Conservation (phyloP, 2,329 filamentous ascomycete genomes). For the Sordariomycetes sp. region DNA sequence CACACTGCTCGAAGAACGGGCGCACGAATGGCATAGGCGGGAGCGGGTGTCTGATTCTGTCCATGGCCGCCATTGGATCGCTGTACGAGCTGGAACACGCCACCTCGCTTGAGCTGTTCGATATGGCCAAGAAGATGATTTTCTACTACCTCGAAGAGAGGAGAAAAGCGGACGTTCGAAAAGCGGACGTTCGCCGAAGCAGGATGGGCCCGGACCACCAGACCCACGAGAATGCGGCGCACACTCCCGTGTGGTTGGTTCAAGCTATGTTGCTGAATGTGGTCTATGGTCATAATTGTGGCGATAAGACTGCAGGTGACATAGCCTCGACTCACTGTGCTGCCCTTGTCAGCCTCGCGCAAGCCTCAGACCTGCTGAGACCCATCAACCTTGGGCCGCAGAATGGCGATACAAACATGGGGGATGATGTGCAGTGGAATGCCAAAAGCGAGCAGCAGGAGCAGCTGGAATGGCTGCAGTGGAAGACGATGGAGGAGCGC, state of each 20-base stretch:
- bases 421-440: conserved; percentile 40
- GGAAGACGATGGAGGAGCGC: conserved; percentile 82
- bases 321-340: conserved; percentile 90
- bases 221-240: conserved; percentile 51
- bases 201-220: conserved; percentile 35
- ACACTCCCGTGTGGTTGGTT: conserved; percentile 88
- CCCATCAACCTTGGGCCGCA: conserved; percentile 35
- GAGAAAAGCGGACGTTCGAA: conserved; percentile 71
- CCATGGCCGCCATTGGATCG: conserved; percentile 72
- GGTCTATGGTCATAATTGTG: conserved; percentile 90
- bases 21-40: conserved; percentile 58
- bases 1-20: conserved; percentile 53
- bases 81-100: conserved; percentile 79
- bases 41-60: conserved; percentile 74
- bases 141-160: conserved; percentile 86
- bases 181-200: conserved; percentile 48
- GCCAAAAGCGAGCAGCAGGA: conserved; percentile 42
- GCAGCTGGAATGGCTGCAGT: conserved; percentile 62
- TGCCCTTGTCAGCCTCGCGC: conserved; percentile 80
- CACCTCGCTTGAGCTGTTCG: conserved; percentile 77
- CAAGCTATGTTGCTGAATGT: conserved; percentile 96
- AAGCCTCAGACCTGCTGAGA: conserved; percentile 66
- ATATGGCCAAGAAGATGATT: conserved; percentile 92
- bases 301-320: conserved; percentile 81
- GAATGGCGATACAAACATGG: conserved; percentile 51